Conservation (phyloP, 2,329 filamentous ascomycete genomes). For the Penicillium vulpinum region DNA sequence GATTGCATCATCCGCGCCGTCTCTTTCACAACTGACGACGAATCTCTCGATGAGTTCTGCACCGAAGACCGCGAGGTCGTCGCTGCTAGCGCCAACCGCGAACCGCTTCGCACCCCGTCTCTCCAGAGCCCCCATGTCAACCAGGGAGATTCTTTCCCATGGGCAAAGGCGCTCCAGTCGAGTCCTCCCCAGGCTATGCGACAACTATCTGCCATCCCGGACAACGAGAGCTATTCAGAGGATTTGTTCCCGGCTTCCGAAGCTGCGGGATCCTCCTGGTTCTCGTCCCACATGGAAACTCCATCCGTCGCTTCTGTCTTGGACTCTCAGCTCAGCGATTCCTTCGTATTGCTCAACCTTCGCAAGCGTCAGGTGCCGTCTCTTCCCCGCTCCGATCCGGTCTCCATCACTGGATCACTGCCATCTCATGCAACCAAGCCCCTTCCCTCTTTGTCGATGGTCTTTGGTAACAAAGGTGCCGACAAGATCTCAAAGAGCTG, state of each 20-base stretch:
- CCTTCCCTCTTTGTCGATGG: constrained; percentile 69
- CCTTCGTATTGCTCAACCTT: constrained; percentile 72
- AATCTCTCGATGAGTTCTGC: constrained; percentile 91
- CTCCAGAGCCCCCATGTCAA: constrained; percentile 84
- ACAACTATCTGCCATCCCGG: constrained; percentile 82
- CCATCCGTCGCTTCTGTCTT: constrained; percentile 81
- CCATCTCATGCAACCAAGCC: constrained; percentile 62
- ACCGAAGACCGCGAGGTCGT: constrained; percentile 74
- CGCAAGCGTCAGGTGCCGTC: constrained; percentile 43
- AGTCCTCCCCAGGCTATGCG: constrained; percentile 70
- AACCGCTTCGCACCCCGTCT: constrained; percentile 92
- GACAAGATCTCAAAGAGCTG: constrained; percentile 94
- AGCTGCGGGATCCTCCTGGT: constrained; percentile 67
- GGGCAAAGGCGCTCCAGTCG: constrained; percentile 85
- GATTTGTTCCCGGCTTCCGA: constrained; percentile 82
- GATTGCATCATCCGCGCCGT: constrained; percentile 76
- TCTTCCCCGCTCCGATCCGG: constrained; percentile 57
- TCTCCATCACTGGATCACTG: constrained; percentile 78
- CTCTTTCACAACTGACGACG: constrained; percentile 91
- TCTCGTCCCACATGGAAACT: constrained; percentile 71
- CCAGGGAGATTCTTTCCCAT: constrained; percentile 79
- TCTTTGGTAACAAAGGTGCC: constrained; percentile 69
- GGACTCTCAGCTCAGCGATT: constrained; percentile 77
- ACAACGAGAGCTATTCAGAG: constrained; percentile 75
- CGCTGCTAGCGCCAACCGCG: constrained; percentile 80